These are phyloP conservation scores for Geotrichum armillariae DNA, from an alignment of 1,139 yeast species.

Conservation along the genomic window DNA sequence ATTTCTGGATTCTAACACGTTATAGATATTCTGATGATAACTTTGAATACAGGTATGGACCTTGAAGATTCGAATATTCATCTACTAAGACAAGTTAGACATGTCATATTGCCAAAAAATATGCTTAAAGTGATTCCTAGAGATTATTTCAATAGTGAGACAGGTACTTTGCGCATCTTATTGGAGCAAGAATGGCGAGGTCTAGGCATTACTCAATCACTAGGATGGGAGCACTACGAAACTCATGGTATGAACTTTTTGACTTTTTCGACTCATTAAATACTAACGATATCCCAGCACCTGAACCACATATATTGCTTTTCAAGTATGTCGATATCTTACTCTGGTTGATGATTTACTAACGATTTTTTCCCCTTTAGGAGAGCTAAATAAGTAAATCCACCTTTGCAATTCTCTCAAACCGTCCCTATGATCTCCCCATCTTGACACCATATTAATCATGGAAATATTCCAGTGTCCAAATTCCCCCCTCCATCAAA, in stretches of 20 bases:
- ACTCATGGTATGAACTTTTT: conserved; percentile 57
- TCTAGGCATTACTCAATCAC: conserved; percentile 91
- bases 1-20: not conserved
- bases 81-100: conserved; percentile 47
- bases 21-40: conserved; percentile 80
- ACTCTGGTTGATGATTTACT: too few species aligned
- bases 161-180: conserved; percentile 88
- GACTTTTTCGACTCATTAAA: not conserved
- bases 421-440: not conserved
- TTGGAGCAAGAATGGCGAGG: conserved; percentile 99
- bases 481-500: not conserved
- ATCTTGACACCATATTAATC: not conserved
- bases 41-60: conserved; percentile 59
- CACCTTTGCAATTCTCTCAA: too few species aligned
- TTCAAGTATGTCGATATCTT: conserved; percentile 58
- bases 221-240: conserved; percentile 98
- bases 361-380: not conserved
- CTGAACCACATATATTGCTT: conserved; percentile 94
- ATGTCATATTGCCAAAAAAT: conserved; percentile 94
- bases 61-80: conserved; percentile 28
- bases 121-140: conserved; percentile 96
- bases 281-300: conserved; percentile 48
- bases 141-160: conserved; percentile 92
- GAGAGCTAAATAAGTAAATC: conserved; percentile 6
- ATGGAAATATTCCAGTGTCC: not conserved